Evolutionary conservation across 108 stramenopile genomes (phyloP).

Genomic region (Seminavis robusta): DNA sequence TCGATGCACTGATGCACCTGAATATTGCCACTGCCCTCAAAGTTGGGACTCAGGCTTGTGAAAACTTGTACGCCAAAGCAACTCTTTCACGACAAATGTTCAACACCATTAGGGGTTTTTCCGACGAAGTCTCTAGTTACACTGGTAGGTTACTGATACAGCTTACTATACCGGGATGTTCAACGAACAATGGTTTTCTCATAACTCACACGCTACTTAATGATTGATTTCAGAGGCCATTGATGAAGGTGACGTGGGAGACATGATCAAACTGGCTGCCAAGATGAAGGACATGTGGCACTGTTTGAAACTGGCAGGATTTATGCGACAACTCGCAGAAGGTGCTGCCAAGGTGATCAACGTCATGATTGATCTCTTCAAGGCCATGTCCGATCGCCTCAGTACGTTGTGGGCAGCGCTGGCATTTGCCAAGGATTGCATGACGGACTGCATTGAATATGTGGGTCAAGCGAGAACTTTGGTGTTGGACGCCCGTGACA

Average conservation of each 20-base stretch:
- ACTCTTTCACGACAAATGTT: slow-evolving; percentile 30
- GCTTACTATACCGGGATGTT: no score
- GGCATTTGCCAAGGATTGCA: slow-evolving; percentile 48
- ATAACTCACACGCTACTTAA: no score
- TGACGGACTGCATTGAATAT: slow-evolving; percentile 37
- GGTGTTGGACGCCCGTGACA: slow-evolving; percentile 31
- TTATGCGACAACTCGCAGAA: slow-evolving; percentile 32
- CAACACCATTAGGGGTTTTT: slow-evolving; percentile 31
- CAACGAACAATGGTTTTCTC: no score
- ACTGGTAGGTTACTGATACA: no score
- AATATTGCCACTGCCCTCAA: slow-evolving; percentile 43
- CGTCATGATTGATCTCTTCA: slow-evolving; percentile 33
- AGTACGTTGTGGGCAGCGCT: slow-evolving; percentile 43
- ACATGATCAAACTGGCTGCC: slow-evolving; percentile 7
- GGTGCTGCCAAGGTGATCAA: slow-evolving; percentile 31
- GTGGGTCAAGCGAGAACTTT: slow-evolving; percentile 27
- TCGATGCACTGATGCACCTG: slow-evolving; percentile 33
- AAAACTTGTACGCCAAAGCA: slow-evolving; percentile 29
- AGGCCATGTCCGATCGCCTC: slow-evolving; percentile 30
- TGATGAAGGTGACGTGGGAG: slow-evolving; percentile 15
- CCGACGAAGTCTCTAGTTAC: slow-evolving; percentile 15
- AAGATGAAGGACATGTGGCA: slow-evolving; percentile 39
- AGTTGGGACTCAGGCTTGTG: slow-evolving; percentile 39
- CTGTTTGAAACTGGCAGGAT: slow-evolving; percentile 13
- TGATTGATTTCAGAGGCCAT: slow-evolving; percentile 35